phyloP scores from a whole-genome alignment of 176 grass and related monocot species.

The Puya raimondii region DNA sequence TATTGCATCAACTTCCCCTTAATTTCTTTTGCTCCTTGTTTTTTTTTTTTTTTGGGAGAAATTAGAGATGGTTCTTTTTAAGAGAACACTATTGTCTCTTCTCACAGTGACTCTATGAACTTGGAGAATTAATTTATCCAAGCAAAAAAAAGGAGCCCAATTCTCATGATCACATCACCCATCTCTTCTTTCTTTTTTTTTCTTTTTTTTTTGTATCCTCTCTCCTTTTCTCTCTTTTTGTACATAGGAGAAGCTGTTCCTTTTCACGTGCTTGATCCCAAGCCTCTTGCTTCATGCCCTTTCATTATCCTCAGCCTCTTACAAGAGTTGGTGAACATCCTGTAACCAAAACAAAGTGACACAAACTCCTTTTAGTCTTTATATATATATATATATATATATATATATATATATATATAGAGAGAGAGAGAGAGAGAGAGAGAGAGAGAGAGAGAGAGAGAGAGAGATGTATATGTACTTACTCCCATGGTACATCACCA shows the following conservation, averaged over 20 bases:
- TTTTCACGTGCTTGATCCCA: conserved; percentile 30
- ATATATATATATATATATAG: no score
- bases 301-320: conserved; percentile 96
- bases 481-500: conserved; percentile 83
- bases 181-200: not conserved
- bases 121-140: no score
- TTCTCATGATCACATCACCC: no score
- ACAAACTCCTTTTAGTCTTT: not conserved
- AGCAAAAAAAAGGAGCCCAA: no score
- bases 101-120: no score
- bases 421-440: conserved; percentile 5
- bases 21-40: not conserved
- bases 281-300: conserved; percentile 66
- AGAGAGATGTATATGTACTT: conserved; percentile 16
- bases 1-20: not conserved
- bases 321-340: conserved; percentile 85
- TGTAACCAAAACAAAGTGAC: conserved; percentile 4
- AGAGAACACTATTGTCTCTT: no score
- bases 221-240: no score
- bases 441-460: not conserved
- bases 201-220: not conserved
- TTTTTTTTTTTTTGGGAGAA: not conserved
- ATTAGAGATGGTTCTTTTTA: no score
- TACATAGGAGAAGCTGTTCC: no score
- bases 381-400: no score